Evolutionary conservation across 495 filamentous ascomycete genomes (phyloP).

Genomic region (Chaetomium cochliodes): DNA sequence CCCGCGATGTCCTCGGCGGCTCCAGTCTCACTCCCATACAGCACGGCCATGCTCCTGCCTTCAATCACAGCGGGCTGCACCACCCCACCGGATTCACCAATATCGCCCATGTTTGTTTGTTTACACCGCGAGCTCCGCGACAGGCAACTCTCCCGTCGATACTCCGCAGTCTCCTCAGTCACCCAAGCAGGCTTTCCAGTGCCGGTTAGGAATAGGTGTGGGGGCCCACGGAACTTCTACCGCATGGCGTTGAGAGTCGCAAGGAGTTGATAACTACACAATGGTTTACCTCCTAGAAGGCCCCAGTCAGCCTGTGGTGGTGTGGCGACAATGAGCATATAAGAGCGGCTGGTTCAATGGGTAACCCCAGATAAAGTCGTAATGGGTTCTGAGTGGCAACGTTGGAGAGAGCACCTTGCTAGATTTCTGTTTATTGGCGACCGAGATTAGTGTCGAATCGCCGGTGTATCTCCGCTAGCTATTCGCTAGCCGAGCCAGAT

Average conservation of each 20-base stretch:
- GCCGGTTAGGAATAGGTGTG: background rate
- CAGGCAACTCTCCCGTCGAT: background rate
- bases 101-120: constrained; percentile 22
- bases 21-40: constrained; percentile 94
- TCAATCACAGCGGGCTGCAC: constrained; percentile 25
- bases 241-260: background rate
- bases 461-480: background rate
- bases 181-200: background rate
- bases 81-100: background rate
- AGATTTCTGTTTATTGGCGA: background rate
- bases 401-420: background rate
- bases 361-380: too few species aligned
- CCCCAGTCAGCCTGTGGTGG: background rate
- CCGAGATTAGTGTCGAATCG: background rate
- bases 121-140: background rate
- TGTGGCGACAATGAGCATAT: background rate
- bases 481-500: background rate
- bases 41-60: constrained; percentile 66
- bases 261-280: background rate
- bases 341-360: background rate
- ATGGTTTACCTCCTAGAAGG: background rate
- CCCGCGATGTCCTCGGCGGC: constrained; percentile 86
- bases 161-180: background rate
- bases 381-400: background rate
- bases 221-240: background rate